phyloP scores from a whole-genome alignment of 768 basidiomycete genomes.

The Grammothele lineata region DNA sequence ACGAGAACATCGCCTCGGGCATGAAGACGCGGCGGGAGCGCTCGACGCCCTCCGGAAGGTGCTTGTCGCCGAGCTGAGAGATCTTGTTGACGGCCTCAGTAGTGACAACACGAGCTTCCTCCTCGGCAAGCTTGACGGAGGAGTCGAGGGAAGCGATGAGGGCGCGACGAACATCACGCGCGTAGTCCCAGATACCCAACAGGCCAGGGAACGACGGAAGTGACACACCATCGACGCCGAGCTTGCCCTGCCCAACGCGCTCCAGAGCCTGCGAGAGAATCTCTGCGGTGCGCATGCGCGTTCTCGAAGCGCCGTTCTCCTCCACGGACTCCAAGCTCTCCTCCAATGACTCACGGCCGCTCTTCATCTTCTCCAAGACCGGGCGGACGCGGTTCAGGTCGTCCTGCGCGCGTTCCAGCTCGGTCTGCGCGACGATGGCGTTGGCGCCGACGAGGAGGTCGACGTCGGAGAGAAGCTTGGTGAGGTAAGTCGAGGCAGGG shows the following conservation, averaged over 20 bases:
- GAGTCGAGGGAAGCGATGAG: slow-evolving; percentile 80
- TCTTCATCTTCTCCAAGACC: slow-evolving; percentile 84
- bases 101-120: slow-evolving; percentile 73
- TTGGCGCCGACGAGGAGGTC: slow-evolving; percentile 86
- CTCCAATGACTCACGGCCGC: slow-evolving; percentile 68
- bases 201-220: slow-evolving; percentile 85
- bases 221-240: slow-evolving; percentile 49
- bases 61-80: slow-evolving; percentile 62
- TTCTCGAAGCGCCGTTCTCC: slow-evolving; percentile 59
- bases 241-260: slow-evolving; percentile 69
- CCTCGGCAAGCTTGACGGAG: slow-evolving; percentile 75
- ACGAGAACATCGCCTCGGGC: slow-evolving; percentile 96
- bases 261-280: slow-evolving; percentile 69
- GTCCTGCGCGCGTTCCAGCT: slow-evolving; percentile 65
- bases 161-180: slow-evolving; percentile 67
- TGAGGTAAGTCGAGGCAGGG: slow-evolving; percentile 88
- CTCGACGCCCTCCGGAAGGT: slow-evolving; percentile 80
- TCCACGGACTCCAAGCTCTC: slow-evolving; percentile 76
- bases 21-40: slow-evolving; percentile 81
- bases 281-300: slow-evolving; percentile 49
- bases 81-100: slow-evolving; percentile 63
- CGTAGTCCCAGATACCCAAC: slow-evolving; percentile 81
- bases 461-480: slow-evolving; percentile 85
- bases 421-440: slow-evolving; percentile 76
- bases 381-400: slow-evolving; percentile 72